Evolutionary conservation across 495 filamentous ascomycete species (phyloP).

Genomic region (Daldinia caldariorum): DNA sequence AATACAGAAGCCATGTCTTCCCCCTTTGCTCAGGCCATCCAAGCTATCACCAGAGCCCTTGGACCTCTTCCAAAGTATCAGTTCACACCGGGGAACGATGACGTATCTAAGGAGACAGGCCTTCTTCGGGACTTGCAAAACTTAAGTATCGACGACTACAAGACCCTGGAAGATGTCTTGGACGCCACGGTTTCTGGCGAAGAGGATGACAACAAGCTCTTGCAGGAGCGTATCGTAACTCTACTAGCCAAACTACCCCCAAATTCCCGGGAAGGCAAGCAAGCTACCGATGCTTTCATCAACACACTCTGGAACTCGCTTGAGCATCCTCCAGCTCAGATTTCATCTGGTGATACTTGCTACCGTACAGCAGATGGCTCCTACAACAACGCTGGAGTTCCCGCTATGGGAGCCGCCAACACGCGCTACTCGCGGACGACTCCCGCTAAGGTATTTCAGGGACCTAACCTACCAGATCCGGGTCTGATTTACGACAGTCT

Average conservation of each 20-base stretch:
- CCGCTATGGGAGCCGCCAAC: constrained; percentile 66
- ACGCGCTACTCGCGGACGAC: constrained; percentile 72
- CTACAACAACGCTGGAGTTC: constrained; percentile 66
- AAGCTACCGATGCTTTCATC: constrained; percentile 52
- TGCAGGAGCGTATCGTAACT: constrained; percentile 51
- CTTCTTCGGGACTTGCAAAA: constrained; percentile 42
- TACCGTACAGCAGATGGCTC: constrained; percentile 75
- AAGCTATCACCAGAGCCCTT: constrained; percentile 46
- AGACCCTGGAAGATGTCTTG: constrained; percentile 50
- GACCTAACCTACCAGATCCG: constrained; percentile 72
- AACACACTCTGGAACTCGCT: constrained; percentile 71
- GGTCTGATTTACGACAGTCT: constrained; percentile 77
- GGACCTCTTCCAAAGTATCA: constrained; percentile 44
- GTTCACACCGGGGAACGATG: constrained; percentile 45
- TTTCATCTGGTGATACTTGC: constrained; percentile 51
- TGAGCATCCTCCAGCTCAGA: constrained; percentile 71
- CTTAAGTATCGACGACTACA: constrained; percentile 45
- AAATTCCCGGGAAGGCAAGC: constrained; percentile 45
- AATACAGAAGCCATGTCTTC: constrained; percentile 29
- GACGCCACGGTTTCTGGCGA: constrained; percentile 47
- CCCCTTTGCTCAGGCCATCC: constrained; percentile 27
- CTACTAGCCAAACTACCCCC: constrained; percentile 50
- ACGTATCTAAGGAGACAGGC: constrained; percentile 39
- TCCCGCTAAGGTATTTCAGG: constrained; percentile 64
- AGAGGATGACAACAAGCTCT: constrained; percentile 51